A percentile compares a stretch with the other conserved stretches of the same genome.
Evolutionary conservation across 2,329 filamentous ascomycete species (phyloP).

Genomic region (Raffaelea ambrosiae): DNA sequence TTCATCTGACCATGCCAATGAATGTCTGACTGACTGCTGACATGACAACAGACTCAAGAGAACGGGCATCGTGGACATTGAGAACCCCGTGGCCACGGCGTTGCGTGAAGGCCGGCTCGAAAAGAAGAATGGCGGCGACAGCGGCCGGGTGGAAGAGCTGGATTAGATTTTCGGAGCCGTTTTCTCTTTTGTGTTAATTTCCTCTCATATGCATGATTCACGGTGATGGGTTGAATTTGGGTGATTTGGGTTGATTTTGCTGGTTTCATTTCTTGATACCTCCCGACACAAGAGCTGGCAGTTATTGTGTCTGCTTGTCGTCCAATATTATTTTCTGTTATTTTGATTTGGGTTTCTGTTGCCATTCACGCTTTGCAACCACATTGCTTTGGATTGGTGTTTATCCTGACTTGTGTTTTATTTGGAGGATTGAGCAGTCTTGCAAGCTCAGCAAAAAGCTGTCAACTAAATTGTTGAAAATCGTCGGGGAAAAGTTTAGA

Average conservation of each 20-base stretch:
- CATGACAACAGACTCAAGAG: constrained; percentile 56
- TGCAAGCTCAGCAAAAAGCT: too few species aligned
- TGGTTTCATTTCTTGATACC: neutral
- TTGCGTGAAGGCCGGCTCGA: constrained; percentile 62
- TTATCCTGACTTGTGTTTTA: too few species aligned
- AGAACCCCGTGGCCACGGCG: constrained; percentile 70
- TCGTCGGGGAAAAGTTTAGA: too few species aligned
- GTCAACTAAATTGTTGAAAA: too few species aligned
- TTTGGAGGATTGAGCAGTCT: too few species aligned
- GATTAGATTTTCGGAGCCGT: constrained; percentile 24
- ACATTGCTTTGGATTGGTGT: too few species aligned
- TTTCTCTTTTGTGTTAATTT: neutral
- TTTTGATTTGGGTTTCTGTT: neutral
- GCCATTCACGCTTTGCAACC: neutral
- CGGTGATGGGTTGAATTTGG: neutral
- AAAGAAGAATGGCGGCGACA: constrained; percentile 45
- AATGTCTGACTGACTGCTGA: too few species aligned
- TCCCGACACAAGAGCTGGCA: neutral
- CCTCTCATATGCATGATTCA: neutral
- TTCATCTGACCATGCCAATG: too few species aligned
- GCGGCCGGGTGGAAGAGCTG: constrained; percentile 38
- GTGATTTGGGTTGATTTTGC: neutral
- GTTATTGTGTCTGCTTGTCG: too few species aligned
- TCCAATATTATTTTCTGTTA: neutral
- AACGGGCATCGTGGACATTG: constrained; percentile 67